A percentile compares a stretch with the other conserved stretches of the same genome.
Evolutionary conservation across 1,284 basidiomycete genomes (phyloP).

Genomic region (Pseudozyma sp.): DNA sequence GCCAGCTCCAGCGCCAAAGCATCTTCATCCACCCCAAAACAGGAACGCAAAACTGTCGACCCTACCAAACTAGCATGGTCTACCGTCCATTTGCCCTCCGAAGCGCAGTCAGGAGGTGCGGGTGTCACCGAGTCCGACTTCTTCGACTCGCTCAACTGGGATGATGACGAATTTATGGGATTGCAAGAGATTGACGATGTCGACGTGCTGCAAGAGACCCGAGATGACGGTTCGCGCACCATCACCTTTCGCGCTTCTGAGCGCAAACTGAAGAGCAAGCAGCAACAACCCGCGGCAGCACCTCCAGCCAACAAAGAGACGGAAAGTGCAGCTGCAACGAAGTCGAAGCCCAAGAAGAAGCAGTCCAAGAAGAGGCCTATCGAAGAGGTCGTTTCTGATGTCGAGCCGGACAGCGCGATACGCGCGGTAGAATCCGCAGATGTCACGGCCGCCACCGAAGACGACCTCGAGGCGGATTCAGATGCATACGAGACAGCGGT

Average conservation of each 20-base stretch:
- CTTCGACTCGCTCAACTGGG: conserved; percentile 43
- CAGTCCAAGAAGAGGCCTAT: conserved; percentile 23
- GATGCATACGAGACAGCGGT: conserved; percentile 36
- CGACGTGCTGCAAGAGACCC: conserved; percentile 52
- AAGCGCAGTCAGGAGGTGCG: conserved; percentile 44
- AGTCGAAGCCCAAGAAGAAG: conserved; percentile 12
- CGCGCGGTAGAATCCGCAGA: conserved; percentile 24
- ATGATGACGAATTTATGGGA: conserved; percentile 65
- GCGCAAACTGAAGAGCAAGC: conserved; percentile 37
- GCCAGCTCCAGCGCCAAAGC: neutral
- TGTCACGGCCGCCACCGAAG: conserved; percentile 8
- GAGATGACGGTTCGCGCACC: conserved; percentile 46
- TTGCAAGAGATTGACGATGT: conserved; percentile 64
- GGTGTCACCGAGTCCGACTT: conserved; percentile 52
- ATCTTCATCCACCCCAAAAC: conserved; percentile 15
- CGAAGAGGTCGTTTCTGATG: conserved; percentile 28
- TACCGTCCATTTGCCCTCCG: conserved; percentile 46
- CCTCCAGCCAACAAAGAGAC: conserved; percentile 3
- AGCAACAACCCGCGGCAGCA: conserved; percentile 25
- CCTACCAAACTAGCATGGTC: conserved; percentile 49
- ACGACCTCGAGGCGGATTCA: conserved; percentile 34
- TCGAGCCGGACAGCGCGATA: conserved; percentile 15
- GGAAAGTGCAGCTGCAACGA: neutral
- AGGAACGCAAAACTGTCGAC: conserved; percentile 30
- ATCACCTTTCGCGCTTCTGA: conserved; percentile 49